phyloP scores from a whole-genome alignment of 1,139 yeast species.

The Zygotorulaspora mrakii region DNA sequence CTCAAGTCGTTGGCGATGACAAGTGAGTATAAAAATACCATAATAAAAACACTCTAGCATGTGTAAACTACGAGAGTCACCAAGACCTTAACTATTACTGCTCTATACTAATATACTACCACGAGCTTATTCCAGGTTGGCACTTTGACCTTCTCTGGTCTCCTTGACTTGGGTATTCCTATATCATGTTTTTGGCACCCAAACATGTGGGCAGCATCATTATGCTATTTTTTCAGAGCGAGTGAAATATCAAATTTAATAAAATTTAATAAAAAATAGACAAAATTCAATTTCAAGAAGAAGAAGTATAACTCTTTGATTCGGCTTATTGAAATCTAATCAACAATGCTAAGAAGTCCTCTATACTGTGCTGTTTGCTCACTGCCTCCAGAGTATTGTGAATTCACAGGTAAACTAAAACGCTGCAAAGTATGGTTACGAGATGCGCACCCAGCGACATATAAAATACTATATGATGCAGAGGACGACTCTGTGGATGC shows the following conservation, averaged over 20 bases:
- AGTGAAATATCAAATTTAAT: too few species aligned
- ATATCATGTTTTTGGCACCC: constrained; percentile 2
- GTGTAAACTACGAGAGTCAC: too few species aligned
- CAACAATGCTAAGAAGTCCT: constrained; percentile 42
- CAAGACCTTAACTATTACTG: background rate
- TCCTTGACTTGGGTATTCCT: too few species aligned
- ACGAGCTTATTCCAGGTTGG: too few species aligned
- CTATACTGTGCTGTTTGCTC: constrained; percentile 81
- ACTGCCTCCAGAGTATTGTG: constrained; percentile 91
- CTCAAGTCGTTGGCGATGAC: background rate
- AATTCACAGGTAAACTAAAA: constrained; percentile 77
- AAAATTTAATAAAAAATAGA: too few species aligned
- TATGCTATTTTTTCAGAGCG: background rate
- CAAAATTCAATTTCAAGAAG: too few species aligned
- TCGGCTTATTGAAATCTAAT: too few species aligned
- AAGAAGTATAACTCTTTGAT: too few species aligned
- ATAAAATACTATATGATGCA: constrained; percentile 48
- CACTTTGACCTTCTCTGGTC: too few species aligned
- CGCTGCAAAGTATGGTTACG: constrained; percentile 84
- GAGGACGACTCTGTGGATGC: constrained; percentile 26
- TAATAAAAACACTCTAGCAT: too few species aligned
- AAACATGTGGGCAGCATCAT: background rate
- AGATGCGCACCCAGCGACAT: constrained; percentile 55
- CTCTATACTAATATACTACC: background rate
- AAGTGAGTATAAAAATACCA: too few species aligned